Conservation (phyloP, 768 basidiomycete species). For the Rhizopogon vulgaris region DNA sequence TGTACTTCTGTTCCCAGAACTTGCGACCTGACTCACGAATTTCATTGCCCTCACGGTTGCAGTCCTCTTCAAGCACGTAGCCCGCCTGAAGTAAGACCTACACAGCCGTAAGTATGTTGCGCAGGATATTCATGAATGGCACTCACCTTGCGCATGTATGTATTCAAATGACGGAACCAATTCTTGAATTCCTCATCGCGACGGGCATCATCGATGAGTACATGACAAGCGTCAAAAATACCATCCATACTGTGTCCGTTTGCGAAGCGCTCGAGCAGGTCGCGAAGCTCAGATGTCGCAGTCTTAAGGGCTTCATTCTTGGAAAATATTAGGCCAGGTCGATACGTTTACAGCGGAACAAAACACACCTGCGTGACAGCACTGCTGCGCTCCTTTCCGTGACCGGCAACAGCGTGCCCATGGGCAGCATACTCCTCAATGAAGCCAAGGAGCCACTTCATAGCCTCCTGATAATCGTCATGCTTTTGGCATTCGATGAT, state of each 20-base stretch:
- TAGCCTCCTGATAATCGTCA: constrained; percentile 78
- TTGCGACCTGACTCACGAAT: constrained; percentile 65
- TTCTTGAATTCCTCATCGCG: constrained; percentile 67
- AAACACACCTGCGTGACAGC: constrained; percentile 8
- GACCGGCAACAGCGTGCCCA: constrained; percentile 34
- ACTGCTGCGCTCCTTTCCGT: constrained; percentile 23
- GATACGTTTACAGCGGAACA: constrained; percentile 9
- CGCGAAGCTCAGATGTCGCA: constrained; percentile 61
- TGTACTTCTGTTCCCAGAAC: constrained; percentile 76
- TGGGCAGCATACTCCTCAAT: constrained; percentile 58
- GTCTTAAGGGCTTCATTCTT: constrained; percentile 52
- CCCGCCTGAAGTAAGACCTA: constrained; percentile 75
- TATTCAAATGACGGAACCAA: constrained; percentile 65
- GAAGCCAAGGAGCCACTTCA: constrained; percentile 65
- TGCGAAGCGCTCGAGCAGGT: constrained; percentile 88
- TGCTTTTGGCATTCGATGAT: constrained; percentile 92
- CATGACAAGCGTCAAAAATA: constrained; percentile 64
- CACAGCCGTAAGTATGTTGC: background rate
- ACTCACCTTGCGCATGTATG: constrained; percentile 59
- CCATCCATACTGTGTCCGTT: constrained; percentile 60
- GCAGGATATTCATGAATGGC: background rate
- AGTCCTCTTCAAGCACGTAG: constrained; percentile 78
- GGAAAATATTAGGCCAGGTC: constrained; percentile 6
- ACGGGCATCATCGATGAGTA: constrained; percentile 66
- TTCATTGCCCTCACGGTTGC: constrained; percentile 53